phyloP scores from a whole-genome alignment of 2,329 filamentous ascomycete species.

The Mycosphaerella arachidis region DNA sequence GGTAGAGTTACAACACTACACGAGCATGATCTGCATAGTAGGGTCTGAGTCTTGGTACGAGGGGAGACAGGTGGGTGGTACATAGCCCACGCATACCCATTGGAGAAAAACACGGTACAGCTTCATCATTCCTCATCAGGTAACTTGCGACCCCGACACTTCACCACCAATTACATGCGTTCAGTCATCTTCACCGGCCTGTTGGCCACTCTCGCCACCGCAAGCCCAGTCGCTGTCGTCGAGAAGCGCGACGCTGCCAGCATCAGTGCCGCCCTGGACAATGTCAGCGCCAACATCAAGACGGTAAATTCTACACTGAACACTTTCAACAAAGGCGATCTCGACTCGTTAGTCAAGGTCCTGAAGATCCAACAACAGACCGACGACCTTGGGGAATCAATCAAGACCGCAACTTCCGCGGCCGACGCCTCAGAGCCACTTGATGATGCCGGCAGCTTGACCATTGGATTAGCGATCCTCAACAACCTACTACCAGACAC shows the following conservation, averaged over 20 bases:
- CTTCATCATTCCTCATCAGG: background rate
- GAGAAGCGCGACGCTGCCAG: conserved; percentile 14
- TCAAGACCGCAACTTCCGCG: conserved; percentile 7
- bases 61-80: background rate
- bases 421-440: conserved; percentile 10
- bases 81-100: background rate
- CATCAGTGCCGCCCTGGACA: conserved; percentile 12
- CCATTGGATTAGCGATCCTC: conserved; percentile 14
- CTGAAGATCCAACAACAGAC: conserved; percentile 12
- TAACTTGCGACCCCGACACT: background rate
- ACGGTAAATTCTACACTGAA: conserved; percentile 10
- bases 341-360: conserved; percentile 11
- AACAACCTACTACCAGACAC: conserved; percentile 9
- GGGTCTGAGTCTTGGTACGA: background rate
- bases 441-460: conserved; percentile 6
- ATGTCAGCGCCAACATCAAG: conserved; percentile 12
- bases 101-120: background rate
- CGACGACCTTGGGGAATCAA: conserved; percentile 9
- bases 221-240: background rate
- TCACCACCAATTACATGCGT: background rate
- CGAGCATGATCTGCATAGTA: background rate
- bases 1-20: background rate
- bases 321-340: conserved; percentile 14
- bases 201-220: conserved; percentile 1
- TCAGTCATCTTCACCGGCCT: conserved; percentile 1